Evolutionary conservation across 1,284 basidiomycete genomes (phyloP).

Genomic region (Ustilago trichophora): DNA sequence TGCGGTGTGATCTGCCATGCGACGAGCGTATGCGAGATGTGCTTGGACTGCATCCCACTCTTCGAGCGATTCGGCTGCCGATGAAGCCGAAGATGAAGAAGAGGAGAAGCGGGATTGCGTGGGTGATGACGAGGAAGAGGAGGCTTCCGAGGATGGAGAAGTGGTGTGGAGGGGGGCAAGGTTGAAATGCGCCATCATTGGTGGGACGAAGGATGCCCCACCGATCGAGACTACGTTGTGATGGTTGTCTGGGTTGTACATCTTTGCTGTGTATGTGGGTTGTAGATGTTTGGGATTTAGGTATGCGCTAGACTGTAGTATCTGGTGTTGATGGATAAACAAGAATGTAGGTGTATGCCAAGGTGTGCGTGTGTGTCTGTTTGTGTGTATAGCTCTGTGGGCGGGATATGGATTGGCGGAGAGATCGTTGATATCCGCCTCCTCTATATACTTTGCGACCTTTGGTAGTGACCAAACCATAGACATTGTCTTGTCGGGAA

Average conservation of each 20-base stretch:
- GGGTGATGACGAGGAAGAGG: conserved; percentile 26
- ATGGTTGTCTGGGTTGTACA: conserved; percentile 19
- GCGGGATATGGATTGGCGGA: background rate
- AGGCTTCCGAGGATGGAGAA: conserved; percentile 31
- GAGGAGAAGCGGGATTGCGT: conserved; percentile 28
- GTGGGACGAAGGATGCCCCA: conserved; percentile 32
- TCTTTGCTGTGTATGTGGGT: background rate
- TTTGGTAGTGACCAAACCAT: too few relatives aligned
- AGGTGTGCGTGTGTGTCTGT: too few relatives aligned
- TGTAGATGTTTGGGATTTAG: background rate
- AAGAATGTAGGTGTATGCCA: too few relatives aligned
- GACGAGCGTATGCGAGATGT: conserved; percentile 26
- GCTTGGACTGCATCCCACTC: conserved; percentile 38
- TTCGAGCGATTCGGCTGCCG: conserved; percentile 13
- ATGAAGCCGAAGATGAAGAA: conserved; percentile 13
- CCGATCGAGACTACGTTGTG: conserved; percentile 38
- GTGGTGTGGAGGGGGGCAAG: conserved; percentile 4
- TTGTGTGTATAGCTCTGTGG: background rate
- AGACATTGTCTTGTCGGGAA: too few relatives aligned
- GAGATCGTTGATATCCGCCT: background rate
- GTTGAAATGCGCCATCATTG: conserved; percentile 37
- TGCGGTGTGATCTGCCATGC: conserved; percentile 34
- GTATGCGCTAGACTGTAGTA: background rate
- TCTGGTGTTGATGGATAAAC: background rate
- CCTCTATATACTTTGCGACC: background rate